Evolutionary conservation across 768 basidiomycete species (phyloP).

Genomic region (Xanthoconium stramineum): DNA sequence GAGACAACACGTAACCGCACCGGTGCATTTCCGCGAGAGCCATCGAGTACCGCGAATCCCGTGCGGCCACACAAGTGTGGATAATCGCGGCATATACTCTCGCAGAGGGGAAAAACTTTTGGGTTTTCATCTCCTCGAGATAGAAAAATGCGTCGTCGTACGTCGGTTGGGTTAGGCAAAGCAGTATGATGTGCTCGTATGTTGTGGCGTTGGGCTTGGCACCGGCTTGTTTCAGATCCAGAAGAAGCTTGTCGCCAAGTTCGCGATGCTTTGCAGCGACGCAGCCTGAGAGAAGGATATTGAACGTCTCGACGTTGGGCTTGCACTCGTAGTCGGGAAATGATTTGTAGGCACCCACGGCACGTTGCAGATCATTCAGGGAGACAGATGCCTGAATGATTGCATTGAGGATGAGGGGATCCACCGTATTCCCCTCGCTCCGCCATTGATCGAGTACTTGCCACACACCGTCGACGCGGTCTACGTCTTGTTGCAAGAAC

Average conservation of each 20-base stretch:
- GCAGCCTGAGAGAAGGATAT: slow-evolving; percentile 66
- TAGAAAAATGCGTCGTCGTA: slow-evolving; percentile 91
- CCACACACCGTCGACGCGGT: slow-evolving; percentile 64
- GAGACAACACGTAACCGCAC: slow-evolving; percentile 46
- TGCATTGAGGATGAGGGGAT: slow-evolving; percentile 60
- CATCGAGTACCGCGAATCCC: slow-evolving; percentile 61
- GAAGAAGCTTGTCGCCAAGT: slow-evolving; percentile 64
- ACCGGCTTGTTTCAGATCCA: slow-evolving; percentile 58
- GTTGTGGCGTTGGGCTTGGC: slow-evolving; percentile 57
- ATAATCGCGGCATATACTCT: slow-evolving; percentile 59
- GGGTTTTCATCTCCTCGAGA: slow-evolving; percentile 82
- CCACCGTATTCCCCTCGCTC: slow-evolving; percentile 48
- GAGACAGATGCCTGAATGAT: slow-evolving; percentile 61
- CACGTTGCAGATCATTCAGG: slow-evolving; percentile 69
- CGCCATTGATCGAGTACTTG: slow-evolving; percentile 58
- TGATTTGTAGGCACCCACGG: slow-evolving; percentile 71
- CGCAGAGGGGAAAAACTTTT: slow-evolving; percentile 49
- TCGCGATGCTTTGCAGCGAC: slow-evolving; percentile 54
- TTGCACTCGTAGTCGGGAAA: slow-evolving; percentile 50
- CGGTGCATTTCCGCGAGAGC: slow-evolving; percentile 72
- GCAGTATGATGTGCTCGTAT: slow-evolving; percentile 62
- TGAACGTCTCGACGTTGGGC: slow-evolving; percentile 66
- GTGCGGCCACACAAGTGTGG: slow-evolving; percentile 49
- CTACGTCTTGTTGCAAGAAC: slow-evolving; percentile 43
- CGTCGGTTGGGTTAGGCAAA: slow-evolving; percentile 65